Conservation (phyloP, 352 stramenopile species). For the Pythium plurisporium region DNA sequence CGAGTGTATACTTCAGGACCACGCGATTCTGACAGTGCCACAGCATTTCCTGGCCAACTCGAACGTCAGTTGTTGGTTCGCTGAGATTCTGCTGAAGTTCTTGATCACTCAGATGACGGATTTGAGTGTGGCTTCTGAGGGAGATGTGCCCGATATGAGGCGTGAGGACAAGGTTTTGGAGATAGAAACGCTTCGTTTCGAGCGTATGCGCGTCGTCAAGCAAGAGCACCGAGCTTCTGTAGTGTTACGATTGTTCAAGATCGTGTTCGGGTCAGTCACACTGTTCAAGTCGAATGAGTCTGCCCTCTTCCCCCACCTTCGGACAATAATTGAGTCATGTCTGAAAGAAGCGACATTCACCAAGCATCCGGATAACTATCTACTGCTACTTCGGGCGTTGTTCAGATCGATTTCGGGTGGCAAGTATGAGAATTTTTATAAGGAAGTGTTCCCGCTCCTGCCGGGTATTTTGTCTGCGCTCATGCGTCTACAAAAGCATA, state of each 20-base stretch:
- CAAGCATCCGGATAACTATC: slow-evolving; percentile 92
- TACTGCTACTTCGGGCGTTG: slow-evolving; percentile 90
- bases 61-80: slow-evolving; percentile 93
- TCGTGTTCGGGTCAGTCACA: slow-evolving; percentile 95
- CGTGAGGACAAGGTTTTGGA: slow-evolving; percentile 69
- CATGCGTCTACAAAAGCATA: slow-evolving; percentile 90
- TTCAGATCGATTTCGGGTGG: slow-evolving; percentile 96
- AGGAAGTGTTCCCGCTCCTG: slow-evolving; percentile 93
- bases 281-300: slow-evolving; percentile 96
- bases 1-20: slow-evolving; percentile 91
- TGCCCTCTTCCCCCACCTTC: slow-evolving; percentile 91
- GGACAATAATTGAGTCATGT: slow-evolving; percentile 92
- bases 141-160: slow-evolving; percentile 72
- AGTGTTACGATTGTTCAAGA: slow-evolving; percentile 92
- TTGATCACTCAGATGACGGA: slow-evolving; percentile 93
- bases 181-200: slow-evolving; percentile 72
- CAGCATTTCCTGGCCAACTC: slow-evolving; percentile 94
- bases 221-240: slow-evolving; percentile 79
- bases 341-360: slow-evolving; percentile 89
- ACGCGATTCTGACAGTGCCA: slow-evolving; percentile 92
- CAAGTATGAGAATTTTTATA: slow-evolving; percentile 98
- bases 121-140: slow-evolving; percentile 78
- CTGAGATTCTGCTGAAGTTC: slow-evolving; percentile 93
- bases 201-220: slow-evolving; percentile 68
- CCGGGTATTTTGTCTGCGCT: slow-evolving; percentile 91